Evolutionary conservation across 2,329 filamentous ascomycete genomes (phyloP).

Genomic region (Fusarium poae): DNA sequence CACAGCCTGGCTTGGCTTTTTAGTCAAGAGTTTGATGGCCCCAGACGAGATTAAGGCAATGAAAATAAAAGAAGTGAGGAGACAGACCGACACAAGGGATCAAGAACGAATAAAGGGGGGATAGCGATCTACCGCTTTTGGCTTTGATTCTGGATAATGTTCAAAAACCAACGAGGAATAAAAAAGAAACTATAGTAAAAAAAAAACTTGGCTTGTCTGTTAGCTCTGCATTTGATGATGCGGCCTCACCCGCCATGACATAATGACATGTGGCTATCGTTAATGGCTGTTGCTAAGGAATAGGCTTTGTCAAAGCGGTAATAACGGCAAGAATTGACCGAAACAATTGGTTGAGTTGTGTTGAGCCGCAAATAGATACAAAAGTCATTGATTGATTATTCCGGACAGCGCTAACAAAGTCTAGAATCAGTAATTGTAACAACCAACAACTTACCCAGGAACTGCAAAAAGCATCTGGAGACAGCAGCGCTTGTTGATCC

Average conservation of each 20-base stretch:
- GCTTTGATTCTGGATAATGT: not conserved
- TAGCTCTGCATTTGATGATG: constrained; percentile 39
- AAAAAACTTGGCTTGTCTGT: constrained; percentile 17
- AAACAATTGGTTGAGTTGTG: constrained; percentile 19
- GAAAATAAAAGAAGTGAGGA: constrained; percentile 17
- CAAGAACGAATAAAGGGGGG: constrained; percentile 8
- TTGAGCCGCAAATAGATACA: constrained; percentile 35
- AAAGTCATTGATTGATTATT: constrained; percentile 9
- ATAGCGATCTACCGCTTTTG: constrained; percentile 1
- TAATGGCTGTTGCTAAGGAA: not conserved
- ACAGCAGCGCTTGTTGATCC: constrained; percentile 24
- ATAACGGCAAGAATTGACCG: constrained; percentile 14
- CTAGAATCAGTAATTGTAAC: constrained; percentile 4
- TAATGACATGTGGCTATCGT: constrained; percentile 30
- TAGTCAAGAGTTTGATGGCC: constrained; percentile 9
- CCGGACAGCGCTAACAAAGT: constrained; percentile 14
- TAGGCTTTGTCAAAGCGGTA: constrained; percentile 16
- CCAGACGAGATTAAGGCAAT: constrained; percentile 29
- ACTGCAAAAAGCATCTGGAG: not conserved
- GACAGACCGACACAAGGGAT: not conserved
- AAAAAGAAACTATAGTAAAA: constrained; percentile 4
- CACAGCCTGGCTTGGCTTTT: constrained; percentile 42
- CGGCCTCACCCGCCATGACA: constrained; percentile 40
- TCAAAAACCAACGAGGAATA: not conserved
- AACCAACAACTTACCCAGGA: constrained; percentile 2